Base-by-base conservation (phyloP, 2,329 filamentous ascomycete genomes). In the Decorospora gaudefroyi region DNA sequence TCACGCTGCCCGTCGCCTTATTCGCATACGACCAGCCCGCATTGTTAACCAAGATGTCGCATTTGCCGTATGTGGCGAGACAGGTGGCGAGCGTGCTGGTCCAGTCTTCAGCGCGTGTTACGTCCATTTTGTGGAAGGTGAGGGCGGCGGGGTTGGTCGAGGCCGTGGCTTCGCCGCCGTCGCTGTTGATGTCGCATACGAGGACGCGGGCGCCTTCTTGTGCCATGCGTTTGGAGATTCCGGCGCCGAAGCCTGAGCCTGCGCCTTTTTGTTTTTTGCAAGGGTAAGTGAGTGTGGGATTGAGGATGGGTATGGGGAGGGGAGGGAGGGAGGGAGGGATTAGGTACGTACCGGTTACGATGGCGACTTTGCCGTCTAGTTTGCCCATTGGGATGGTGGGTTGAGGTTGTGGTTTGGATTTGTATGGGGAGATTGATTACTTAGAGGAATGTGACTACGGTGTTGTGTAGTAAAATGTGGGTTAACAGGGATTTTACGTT, bases 201-300 rank as follows among this genome's bases (percentile, higher is more conserved):
- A 86, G 65, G 22, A 86, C 82, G 50, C 76, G 76, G 35, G 77
- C 78, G 26, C 83, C 83, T 67, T 86, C 82, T 16, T 75, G 62
- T 4, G 77, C 73, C 63, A 85, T 85, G 41, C 79, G 79, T 41
- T 76, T 71, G 0, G 78, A 78, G 38, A 86, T 85, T 22, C 78
- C 82, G 42, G 78, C 80, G 41, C 83, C 83, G 53, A 87, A 87
- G 2, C 84, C 84, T 8, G 79, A 81, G 2, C 80, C 82, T 6
- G 74, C 83, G 33, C 83, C 81, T 47, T n/a, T n/a, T n/a, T n/a
- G n/a, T n/a, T n/a, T n/a, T n/a, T n/a, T n/a, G n/a, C n/a, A n/a
- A n/a, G n/a, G n/a, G n/a, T n/a, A n/a, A n/a, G n/a, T n/a, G n/a
- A n/a, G n/a, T n/a, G n/a, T n/a, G n/a, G n/a, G n/a, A 71, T 6